phyloP scores from a whole-genome alignment of 768 basidiomycete species.

The Mycena maculata region DNA sequence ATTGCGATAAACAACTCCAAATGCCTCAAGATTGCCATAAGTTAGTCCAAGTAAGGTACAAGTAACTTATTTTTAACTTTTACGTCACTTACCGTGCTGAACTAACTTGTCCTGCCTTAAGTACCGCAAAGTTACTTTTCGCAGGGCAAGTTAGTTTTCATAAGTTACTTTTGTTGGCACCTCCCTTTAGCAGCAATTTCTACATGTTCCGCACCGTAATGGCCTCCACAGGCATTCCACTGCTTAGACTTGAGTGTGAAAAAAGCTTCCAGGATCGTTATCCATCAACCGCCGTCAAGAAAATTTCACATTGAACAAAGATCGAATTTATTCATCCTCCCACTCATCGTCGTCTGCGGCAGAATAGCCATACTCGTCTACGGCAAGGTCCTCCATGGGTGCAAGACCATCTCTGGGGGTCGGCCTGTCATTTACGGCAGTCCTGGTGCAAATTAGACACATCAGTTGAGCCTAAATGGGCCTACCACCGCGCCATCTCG shows the following conservation, averaged over 20 bases:
- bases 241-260: not conserved
- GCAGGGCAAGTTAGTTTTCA: no score
- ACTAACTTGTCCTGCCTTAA: no score
- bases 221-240: not conserved
- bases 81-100: no score
- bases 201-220: not conserved
- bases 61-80: no score
- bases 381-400: not conserved
- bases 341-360: not conserved
- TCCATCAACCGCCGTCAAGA: not conserved
- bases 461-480: no score
- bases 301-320: not conserved
- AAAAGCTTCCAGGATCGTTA: not conserved
- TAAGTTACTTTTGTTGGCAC: no score
- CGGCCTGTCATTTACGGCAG: no score
- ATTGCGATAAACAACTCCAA: no score
- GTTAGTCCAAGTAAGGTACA: no score
- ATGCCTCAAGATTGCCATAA: no score
- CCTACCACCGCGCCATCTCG: not conserved
- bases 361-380: not conserved
- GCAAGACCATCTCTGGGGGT: not conserved
- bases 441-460: no score
- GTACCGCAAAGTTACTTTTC: no score
- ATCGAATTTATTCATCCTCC: slow-evolving; percentile 1
- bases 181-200: not conserved